Evolutionary conservation across 495 filamentous ascomycete species (phyloP).

Genomic region (Neurospora discreta): DNA sequence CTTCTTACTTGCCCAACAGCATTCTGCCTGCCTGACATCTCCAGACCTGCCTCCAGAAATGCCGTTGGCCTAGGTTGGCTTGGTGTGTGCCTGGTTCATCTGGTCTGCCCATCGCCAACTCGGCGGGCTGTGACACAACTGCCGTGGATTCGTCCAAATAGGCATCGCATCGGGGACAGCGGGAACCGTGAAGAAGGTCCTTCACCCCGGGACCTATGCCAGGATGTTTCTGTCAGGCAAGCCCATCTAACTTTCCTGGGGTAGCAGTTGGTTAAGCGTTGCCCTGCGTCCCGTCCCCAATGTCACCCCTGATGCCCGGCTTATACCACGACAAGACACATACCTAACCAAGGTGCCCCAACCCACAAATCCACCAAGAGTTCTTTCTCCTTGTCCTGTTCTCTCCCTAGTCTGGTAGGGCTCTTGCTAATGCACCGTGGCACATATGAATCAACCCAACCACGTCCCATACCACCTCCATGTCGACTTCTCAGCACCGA

Average conservation of each 20-base stretch:
- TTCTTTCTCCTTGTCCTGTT: conserved; percentile 14
- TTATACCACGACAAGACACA: not conserved
- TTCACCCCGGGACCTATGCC: conserved; percentile 2
- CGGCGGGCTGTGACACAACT: conserved; percentile 22
- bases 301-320: not conserved
- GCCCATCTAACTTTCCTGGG: not conserved
- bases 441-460: conserved; percentile 10
- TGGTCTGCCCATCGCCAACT: conserved; percentile 15
- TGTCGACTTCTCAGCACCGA: conserved; percentile 24
- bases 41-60: not conserved
- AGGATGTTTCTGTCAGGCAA: not conserved
- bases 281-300: not conserved
- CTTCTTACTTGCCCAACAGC: conserved; percentile 10
- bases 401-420: conserved; percentile 19
- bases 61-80: conserved; percentile 10
- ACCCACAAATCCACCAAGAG: conserved; percentile 16
- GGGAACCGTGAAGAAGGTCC: conserved; percentile 12
- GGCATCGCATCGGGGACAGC: conserved; percentile 12
- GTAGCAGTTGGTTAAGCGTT: not conserved
- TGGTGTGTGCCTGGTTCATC: conserved; percentile 7
- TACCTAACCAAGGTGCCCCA: conserved; percentile 1
- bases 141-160: conserved; percentile 10
- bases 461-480: conserved; percentile 19
- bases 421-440: conserved; percentile 22
- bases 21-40: conserved; percentile 4